A percentile compares a stretch with the other conserved stretches of the same genome.
Conservation (phyloP, 163 green algal species). For the Chlorella variabilis region DNA sequence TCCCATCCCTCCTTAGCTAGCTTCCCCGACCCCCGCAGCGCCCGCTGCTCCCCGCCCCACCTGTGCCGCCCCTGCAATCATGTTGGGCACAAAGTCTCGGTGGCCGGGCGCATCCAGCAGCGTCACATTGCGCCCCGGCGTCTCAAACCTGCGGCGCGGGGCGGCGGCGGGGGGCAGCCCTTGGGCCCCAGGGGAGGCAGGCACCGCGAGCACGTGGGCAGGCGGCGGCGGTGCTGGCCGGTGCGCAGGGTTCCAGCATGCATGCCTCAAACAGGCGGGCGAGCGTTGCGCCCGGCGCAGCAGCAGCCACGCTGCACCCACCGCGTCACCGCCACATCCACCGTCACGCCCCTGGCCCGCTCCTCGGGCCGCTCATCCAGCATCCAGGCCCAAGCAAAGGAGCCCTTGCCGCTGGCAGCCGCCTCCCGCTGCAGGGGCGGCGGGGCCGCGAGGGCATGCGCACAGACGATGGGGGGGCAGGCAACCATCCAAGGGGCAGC, state of each 20-base stretch:
- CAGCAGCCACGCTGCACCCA: slow-evolving; percentile 7
- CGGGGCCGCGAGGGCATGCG: too few species aligned
- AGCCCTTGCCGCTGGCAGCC: slow-evolving; percentile 80
- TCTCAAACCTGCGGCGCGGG: slow-evolving; percentile 66
- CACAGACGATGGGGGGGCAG: too few species aligned
- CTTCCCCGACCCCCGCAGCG: too few species aligned
- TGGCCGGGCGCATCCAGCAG: slow-evolving; percentile 97
- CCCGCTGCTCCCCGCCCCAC: slow-evolving; percentile 8
- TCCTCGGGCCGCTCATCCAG: slow-evolving; percentile 95
- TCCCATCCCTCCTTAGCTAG: too few species aligned
- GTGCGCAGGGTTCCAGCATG: slow-evolving; percentile 14
- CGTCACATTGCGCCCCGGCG: slow-evolving; percentile 65
- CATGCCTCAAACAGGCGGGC: not conserved
- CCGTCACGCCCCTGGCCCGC: slow-evolving; percentile 90
- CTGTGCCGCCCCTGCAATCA: slow-evolving; percentile 89
- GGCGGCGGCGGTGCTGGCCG: not conserved
- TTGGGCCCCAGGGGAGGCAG: too few species aligned
- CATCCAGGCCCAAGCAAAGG: slow-evolving; percentile 96
- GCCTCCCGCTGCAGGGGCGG: slow-evolving; percentile 65
- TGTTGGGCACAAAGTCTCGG: slow-evolving; percentile 97
- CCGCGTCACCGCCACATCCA: slow-evolving; percentile 87
- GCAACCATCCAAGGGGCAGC: too few species aligned
- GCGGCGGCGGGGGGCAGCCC: not conserved
- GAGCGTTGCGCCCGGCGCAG: not conserved
- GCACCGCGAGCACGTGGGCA: not conserved